A percentile compares a stretch with the other conserved stretches of the same genome.
Evolutionary conservation across 108 stramenopile species (phyloP).

Genomic region (Halocafeteria seosinensis): DNA sequence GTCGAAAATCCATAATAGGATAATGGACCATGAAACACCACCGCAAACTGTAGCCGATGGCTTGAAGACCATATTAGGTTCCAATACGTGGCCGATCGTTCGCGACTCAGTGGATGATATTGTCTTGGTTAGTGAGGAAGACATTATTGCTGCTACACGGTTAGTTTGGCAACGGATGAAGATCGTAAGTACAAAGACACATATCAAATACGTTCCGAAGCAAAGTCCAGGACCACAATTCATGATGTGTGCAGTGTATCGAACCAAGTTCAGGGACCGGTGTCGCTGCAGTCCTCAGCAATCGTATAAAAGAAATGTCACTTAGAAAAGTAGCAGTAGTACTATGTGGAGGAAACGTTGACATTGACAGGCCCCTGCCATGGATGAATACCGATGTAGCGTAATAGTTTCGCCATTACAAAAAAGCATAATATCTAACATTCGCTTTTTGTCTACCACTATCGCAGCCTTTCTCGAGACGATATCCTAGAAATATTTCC

Average conservation of each 20-base stretch:
- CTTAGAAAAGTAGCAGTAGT: constrained; percentile 39
- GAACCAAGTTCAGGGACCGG: constrained; percentile 60
- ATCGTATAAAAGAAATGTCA: constrained; percentile 17
- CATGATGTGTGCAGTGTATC: too few species aligned
- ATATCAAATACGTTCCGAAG: too few species aligned
- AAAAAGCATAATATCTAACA: too few species aligned
- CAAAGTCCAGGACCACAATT: too few species aligned
- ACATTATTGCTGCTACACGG: constrained; percentile 42
- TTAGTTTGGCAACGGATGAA: too few species aligned
- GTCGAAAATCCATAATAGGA: constrained; percentile 7
- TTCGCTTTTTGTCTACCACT: too few species aligned
- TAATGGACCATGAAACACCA: constrained; percentile 12
- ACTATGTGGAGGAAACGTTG: constrained; percentile 54
- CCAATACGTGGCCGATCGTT: constrained; percentile 52
- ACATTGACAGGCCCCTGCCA: too few species aligned
- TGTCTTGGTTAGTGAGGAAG: constrained; percentile 44
- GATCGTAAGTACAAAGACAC: too few species aligned
- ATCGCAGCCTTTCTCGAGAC: too few species aligned
- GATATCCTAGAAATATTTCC: too few species aligned
- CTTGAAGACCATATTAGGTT: constrained; percentile 49
- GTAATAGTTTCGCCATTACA: too few species aligned
- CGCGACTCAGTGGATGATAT: constrained; percentile 50
- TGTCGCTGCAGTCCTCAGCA: constrained; percentile 40
- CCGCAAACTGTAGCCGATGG: constrained; percentile 57
- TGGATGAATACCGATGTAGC: too few species aligned